These are phyloP conservation scores for Sphaceloma murrayae DNA, from an alignment of 2,329 filamentous ascomycete species.

Conservation along the genomic window DNA sequence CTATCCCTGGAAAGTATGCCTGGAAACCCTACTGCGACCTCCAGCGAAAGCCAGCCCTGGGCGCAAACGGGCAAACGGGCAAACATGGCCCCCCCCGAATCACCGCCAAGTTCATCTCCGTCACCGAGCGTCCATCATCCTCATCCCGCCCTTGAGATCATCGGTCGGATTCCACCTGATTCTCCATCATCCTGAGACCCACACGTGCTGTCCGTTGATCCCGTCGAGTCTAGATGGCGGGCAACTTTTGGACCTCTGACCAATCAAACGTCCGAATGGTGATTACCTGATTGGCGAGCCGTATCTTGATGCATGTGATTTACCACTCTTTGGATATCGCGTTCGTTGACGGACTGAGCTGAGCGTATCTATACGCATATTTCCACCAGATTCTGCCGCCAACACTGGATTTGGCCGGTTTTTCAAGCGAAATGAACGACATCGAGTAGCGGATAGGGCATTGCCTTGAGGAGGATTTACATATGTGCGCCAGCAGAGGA, in stretches of 20 bases:
- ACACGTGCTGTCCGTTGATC: background rate
- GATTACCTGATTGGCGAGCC: conserved; percentile 10
- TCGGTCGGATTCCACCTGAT: conserved; percentile 13
- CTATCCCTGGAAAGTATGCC: too few species aligned
- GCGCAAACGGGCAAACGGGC: background rate
- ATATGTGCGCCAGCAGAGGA: too few species aligned
- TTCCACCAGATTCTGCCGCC: background rate
- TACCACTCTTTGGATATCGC: conserved; percentile 13
- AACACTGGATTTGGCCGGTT: background rate
- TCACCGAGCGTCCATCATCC: background rate
- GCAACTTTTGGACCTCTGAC: too few species aligned
- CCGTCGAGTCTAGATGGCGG: conserved; percentile 3
- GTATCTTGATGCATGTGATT: conserved; percentile 6
- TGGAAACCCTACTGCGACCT: too few species aligned
- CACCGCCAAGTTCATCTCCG: background rate
- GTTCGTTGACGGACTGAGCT: background rate
- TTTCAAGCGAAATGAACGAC: too few species aligned
- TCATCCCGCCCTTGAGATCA: background rate
- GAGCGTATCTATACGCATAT: conserved; percentile 1
- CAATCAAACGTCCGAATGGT: background rate
- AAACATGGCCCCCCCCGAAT: conserved; percentile 6
- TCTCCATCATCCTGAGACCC: conserved; percentile 10
- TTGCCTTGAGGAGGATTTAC: too few species aligned
- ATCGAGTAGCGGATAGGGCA: too few species aligned
- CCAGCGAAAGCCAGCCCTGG: too few species aligned